Base-by-base conservation (phyloP, 176 grass and related monocot genomes). In the Phragmites australis region DNA sequence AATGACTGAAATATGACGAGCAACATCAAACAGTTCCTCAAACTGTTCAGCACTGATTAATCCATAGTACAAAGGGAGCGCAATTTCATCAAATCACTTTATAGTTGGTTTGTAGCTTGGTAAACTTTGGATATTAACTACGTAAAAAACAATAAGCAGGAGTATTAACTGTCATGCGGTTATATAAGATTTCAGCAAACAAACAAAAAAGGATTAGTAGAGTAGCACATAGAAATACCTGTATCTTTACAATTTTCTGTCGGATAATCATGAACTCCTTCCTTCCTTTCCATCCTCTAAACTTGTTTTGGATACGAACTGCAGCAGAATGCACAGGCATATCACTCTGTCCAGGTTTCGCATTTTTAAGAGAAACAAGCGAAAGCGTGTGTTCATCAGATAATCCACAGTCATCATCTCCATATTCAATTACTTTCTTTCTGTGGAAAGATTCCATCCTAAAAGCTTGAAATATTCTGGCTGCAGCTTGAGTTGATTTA, bases 391-490 rank as follows among this genome's bases (percentile, higher is more conserved):
- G 88, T 59, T 95, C 90, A 82, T 97, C 90, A 66, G 90, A 92
- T 79, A 99, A 77, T 70, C 85, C 97, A 86, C 79, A 83, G 68
- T 90, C 92, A 74, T 85, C 90, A 89, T 93, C 88, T 68, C 82
- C 96, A 87, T 89, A 91, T 77, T 99, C 90, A 63, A 74, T 83
- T 60, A 93, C 72, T 85, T 93, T 95, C 71, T 99, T 99, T 87
- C 97, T 93, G 75, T 99, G 97, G 68, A 99, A 99, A 23, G 97
- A 99, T 43, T 99, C 82, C 32, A 96, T 80, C 85, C 97, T 91
- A 31, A 99, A 99, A 86, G 92, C 97, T 91, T 99, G 97, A 83
- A 93, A 91, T 85, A 99, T 99, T 72, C 89, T 88, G 47, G 97
- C 93, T 19, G 97, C 97, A 61, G 97, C 97, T 82, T 93, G 97